These are phyloP conservation scores for Leccinum boreale DNA, from an alignment of 768 basidiomycete species.

Conservation along the genomic window DNA sequence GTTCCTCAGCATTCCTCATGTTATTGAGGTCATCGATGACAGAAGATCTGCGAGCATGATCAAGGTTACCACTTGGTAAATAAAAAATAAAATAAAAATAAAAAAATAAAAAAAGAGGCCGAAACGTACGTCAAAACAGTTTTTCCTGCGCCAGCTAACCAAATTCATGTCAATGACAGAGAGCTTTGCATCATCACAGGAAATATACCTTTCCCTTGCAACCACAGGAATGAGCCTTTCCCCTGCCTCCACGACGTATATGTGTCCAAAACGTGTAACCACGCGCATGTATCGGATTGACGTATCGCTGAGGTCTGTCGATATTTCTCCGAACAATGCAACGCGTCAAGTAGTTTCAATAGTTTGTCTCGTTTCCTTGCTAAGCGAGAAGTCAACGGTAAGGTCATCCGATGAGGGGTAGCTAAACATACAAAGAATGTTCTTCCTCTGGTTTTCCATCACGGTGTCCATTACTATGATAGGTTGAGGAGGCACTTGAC, in stretches of 20 bases:
- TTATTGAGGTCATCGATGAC: background rate
- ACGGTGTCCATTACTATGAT: background rate
- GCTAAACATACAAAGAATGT: conserved; percentile 1
- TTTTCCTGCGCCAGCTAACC: background rate
- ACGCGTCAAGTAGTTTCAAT: background rate
- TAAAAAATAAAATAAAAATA: too few species aligned
- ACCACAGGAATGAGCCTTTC: conserved; percentile 7
- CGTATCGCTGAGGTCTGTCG: background rate
- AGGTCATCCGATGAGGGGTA: background rate
- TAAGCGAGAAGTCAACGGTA: background rate
- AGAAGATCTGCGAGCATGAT: background rate
- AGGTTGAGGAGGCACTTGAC: background rate
- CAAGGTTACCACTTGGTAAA: background rate
- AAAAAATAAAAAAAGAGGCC: too few species aligned
- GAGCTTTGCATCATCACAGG: background rate
- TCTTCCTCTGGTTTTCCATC: background rate
- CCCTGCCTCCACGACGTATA: conserved; percentile 9
- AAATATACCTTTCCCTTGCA: conserved; percentile 18
- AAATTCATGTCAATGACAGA: background rate
- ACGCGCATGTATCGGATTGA: conserved; percentile 12
- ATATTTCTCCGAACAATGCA: conserved; percentile 4
- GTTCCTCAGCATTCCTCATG: background rate
- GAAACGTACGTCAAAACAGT: background rate
- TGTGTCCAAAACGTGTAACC: conserved; percentile 1
- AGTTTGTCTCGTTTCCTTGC: background rate